phyloP scores from a whole-genome alignment of 2,329 filamentous ascomycete genomes.

The Venturia nashicola region DNA sequence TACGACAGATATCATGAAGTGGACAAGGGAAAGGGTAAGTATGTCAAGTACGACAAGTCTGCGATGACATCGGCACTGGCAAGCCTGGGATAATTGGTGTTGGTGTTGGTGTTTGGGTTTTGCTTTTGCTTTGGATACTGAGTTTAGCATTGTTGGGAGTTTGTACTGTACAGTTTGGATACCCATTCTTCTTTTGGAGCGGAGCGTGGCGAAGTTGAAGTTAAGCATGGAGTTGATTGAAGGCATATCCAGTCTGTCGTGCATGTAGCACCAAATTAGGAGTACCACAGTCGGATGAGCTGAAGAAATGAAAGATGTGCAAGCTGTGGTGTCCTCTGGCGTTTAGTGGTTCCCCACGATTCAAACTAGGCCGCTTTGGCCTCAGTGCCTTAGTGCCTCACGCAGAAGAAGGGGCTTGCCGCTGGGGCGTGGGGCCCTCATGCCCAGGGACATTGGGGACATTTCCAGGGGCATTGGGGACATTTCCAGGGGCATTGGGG shows the following conservation, averaged over 20 bases:
- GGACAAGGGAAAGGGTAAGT: conserved; percentile 95
- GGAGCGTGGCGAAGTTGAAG: not conserved
- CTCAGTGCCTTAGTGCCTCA: not conserved
- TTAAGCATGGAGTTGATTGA: too few relatives aligned
- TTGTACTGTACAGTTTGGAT: not conserved
- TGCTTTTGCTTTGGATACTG: not conserved
- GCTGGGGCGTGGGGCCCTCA: too few relatives aligned
- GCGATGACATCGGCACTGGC: conserved; percentile 54
- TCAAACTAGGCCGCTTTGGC: not conserved
- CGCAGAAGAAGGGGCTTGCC: not conserved
- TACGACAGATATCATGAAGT: conserved; percentile 97
- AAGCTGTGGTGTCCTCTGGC: not conserved
- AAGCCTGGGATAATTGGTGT: conserved; percentile 24
- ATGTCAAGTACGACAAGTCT: conserved; percentile 91
- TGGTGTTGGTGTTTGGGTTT: too few relatives aligned
- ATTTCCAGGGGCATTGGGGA: not conserved
- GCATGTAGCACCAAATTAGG: not conserved
- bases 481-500: not conserved
- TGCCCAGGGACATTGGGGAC: too few relatives aligned
- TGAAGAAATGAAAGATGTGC: not conserved
- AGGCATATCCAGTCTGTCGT: not conserved
- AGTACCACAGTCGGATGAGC: too few relatives aligned
- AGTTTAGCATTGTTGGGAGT: not conserved
- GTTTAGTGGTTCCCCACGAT: not conserved
- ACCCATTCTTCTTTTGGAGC: not conserved